phyloP scores from a whole-genome alignment of 2,329 filamentous ascomycete genomes.

The Westerdykella sp. region DNA sequence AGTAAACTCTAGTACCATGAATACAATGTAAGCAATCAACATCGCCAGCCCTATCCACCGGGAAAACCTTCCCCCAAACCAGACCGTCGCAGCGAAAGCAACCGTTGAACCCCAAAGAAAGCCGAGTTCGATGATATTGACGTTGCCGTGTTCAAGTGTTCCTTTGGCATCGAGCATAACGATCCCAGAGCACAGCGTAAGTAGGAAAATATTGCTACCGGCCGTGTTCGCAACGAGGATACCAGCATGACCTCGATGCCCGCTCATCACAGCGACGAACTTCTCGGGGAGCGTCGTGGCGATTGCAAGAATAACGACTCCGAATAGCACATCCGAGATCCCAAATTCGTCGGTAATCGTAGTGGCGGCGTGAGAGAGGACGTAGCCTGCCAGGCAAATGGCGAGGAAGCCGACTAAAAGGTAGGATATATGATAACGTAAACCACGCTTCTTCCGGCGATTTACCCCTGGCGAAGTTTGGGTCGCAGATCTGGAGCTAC shows the following conservation, averaged over 20 bases:
- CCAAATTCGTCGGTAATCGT: slow-evolving; percentile 38
- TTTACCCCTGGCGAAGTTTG: not conserved
- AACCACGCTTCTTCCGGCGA: slow-evolving; percentile 8
- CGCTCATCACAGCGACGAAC: slow-evolving; percentile 46
- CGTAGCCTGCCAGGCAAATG: slow-evolving; percentile 44
- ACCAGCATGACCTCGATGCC: slow-evolving; percentile 42
- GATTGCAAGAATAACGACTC: slow-evolving; percentile 43
- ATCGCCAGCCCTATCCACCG: slow-evolving; percentile 20
- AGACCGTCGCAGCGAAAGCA: slow-evolving; percentile 11
- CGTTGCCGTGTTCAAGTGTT: slow-evolving; percentile 4
- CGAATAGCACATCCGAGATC: slow-evolving; percentile 43
- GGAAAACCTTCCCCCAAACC: slow-evolving; percentile 8
- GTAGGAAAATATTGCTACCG: slow-evolving; percentile 51
- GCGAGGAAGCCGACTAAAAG: slow-evolving; percentile 43
- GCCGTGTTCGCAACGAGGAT: slow-evolving; percentile 50
- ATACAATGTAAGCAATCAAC: slow-evolving; percentile 28
- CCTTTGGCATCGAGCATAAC: slow-evolving; percentile 14
- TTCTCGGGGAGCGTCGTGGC: slow-evolving; percentile 52
- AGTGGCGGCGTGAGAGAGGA: slow-evolving; percentile 43
- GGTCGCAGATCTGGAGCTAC: not conserved
- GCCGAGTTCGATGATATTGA: slow-evolving; percentile 10
- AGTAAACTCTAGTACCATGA: slow-evolving; percentile 34
- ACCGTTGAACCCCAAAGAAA: slow-evolving; percentile 15
- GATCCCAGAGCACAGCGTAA: slow-evolving; percentile 47
- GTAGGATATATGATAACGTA: slow-evolving; percentile 38